Evolutionary conservation across 108 stramenopile species (phyloP).

Genomic region (Fragilariopsis cylindrus): DNA sequence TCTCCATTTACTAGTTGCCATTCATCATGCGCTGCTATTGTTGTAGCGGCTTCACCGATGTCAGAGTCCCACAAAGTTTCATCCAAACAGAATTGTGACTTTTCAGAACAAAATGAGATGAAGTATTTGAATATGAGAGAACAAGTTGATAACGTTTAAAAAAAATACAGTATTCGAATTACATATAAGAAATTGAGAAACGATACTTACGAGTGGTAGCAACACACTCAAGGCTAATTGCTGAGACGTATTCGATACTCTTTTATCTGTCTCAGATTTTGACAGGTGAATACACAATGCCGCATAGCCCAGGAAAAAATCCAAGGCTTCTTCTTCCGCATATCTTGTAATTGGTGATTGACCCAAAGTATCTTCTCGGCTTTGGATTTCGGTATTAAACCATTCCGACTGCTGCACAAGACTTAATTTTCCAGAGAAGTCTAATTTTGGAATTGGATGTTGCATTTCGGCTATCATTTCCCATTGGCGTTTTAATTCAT

Average conservation of each 20-base stretch:
- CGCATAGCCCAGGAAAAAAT: conserved; percentile 60
- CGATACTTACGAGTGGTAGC: conserved; percentile 69
- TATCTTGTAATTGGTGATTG: conserved; percentile 41
- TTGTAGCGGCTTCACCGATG: conserved; percentile 50
- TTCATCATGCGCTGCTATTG: conserved; percentile 31
- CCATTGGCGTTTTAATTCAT: conserved; percentile 57
- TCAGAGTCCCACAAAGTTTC: conserved; percentile 61
- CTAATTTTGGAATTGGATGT: conserved; percentile 45
- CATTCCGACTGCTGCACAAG: conserved; percentile 43
- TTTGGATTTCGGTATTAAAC: conserved; percentile 46
- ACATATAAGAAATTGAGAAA: background rate
- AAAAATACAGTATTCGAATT: background rate
- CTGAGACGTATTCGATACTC: conserved; percentile 31
- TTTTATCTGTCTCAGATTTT: conserved; percentile 29
- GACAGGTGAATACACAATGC: conserved; percentile 50
- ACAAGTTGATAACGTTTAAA: background rate
- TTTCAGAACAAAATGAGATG: conserved; percentile 29
- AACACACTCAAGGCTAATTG: conserved; percentile 60
- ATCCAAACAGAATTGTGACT: conserved; percentile 63
- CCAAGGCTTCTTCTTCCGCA: conserved; percentile 63
- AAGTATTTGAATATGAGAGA: conserved; percentile 10
- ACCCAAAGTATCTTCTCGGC: conserved; percentile 31
- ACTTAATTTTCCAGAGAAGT: conserved; percentile 38
- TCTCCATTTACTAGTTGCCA: conserved; percentile 24
- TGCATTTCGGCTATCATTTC: conserved; percentile 35